Evolutionary conservation across 768 basidiomycete genomes (phyloP).

Genomic region (Pleurotus citrinopileatus): DNA sequence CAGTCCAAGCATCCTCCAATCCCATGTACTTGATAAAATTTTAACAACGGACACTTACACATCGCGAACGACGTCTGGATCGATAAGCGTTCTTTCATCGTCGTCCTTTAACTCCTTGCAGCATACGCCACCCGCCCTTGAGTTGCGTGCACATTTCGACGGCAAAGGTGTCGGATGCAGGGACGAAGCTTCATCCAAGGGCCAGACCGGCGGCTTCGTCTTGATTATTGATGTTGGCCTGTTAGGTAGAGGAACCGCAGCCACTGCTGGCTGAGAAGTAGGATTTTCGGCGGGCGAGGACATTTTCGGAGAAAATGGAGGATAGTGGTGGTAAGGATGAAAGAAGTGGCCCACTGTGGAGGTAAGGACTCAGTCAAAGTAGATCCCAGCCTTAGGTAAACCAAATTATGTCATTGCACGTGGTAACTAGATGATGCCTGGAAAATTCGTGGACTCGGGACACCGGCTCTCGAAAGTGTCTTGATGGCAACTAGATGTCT

Average conservation of each 20-base stretch:
- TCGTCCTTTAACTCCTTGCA: slow-evolving; percentile 84
- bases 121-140: slow-evolving; percentile 65
- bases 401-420: too few relatives aligned
- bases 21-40: not conserved
- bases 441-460: too few relatives aligned
- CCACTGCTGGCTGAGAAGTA: not conserved
- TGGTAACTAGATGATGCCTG: not conserved
- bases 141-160: slow-evolving; percentile 56
- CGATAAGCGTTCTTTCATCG: slow-evolving; percentile 76
- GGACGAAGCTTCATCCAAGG: slow-evolving; percentile 43
- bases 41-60: slow-evolving; percentile 49
- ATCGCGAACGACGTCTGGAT: slow-evolving; percentile 87
- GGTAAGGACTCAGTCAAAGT: too few relatives aligned
- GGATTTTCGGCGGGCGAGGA: not conserved
- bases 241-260: slow-evolving; percentile 3
- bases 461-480: too few relatives aligned
- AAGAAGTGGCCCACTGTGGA: too few relatives aligned
- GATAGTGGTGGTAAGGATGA: slow-evolving; percentile 2
- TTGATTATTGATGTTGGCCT: slow-evolving; percentile 15
- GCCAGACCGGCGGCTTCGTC: slow-evolving; percentile 61
- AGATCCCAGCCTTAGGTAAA: too few relatives aligned
- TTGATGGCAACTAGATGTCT: too few relatives aligned
- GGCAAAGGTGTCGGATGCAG: slow-evolving; percentile 42
- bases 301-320: slow-evolving; percentile 5
- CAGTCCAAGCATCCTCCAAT: not conserved